Base-by-base conservation (phyloP, 148 eudicot species). In the Limonium bicolor region DNA sequence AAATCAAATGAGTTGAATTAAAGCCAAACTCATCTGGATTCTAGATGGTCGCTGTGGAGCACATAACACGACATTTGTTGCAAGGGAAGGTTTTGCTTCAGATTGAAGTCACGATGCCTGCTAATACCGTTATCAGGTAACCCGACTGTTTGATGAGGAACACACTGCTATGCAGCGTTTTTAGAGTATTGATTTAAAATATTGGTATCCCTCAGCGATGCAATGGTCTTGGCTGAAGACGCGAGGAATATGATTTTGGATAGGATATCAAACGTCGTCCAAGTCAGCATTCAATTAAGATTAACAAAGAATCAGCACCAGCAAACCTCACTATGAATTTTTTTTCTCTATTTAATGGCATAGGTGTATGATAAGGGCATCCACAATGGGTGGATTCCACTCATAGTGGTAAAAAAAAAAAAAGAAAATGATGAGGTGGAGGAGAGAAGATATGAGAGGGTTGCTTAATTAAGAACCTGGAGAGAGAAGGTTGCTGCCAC, bases 91-190 rank as follows among this genome's bases (percentile, higher is more conserved):
- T 67, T 49, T 48, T 84, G 55, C 86, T 92, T 41, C 73, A 85
- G 54, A 61, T 92, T 12, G 88, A 92, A 61, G 99, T 92, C 27
- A 85, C 99, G 23, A 85, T 85, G 99, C 78, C 95, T 13, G 67
- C 76, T 5, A 67, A 76, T 64, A 50, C 62, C 5, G 57, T 57
- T 36, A 64, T 84, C 36, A 69, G 85, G 95, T 90, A 69, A 64
- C 36, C n/a, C n/a, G n/a, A n/a, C n/a, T n/a, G 22, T 29, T 24
- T 8, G 27, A 25, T 20, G 0, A 0, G 27, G 25, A 25, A 13
- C 25, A 40, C 9, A 6, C 12, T 13, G 16, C 10, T 20, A 35
- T 12, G 31, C 27, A 6, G 7, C 26, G 18, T 4, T 27, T 12
- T 5, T 7, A 5, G 13, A 22, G 4, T 28, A 7, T 27, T 3